phyloP scores from a whole-genome alignment of 2,329 filamentous ascomycete genomes.

The Cordyceps tenuipes region DNA sequence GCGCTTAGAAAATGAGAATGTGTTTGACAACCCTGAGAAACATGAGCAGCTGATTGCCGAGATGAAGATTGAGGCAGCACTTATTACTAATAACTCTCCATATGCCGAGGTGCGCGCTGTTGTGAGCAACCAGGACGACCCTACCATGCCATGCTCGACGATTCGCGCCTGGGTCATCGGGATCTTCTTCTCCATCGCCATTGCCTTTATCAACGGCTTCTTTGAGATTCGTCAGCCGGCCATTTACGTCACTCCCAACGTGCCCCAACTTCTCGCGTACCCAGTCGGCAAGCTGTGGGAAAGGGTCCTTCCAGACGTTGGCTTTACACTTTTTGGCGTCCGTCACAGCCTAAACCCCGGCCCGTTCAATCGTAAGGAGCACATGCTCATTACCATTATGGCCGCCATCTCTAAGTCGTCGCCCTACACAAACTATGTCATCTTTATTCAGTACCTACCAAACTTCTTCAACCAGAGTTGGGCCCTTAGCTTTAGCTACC shows the following conservation, averaged over 20 bases:
- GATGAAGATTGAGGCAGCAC: slow-evolving; percentile 25
- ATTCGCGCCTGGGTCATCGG: slow-evolving; percentile 28
- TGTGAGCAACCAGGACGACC: slow-evolving; percentile 30
- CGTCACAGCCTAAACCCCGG: slow-evolving; percentile 43
- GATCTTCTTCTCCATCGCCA: slow-evolving; percentile 22
- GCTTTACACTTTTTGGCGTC: slow-evolving; percentile 32
- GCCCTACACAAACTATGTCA: slow-evolving; percentile 40
- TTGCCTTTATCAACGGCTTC: slow-evolving; percentile 27
- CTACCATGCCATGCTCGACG: slow-evolving; percentile 26
- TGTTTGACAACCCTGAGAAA: slow-evolving; percentile 32
- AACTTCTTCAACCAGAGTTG: slow-evolving; percentile 34
- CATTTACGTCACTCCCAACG: slow-evolving; percentile 27
- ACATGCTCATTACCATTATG: slow-evolving; percentile 51
- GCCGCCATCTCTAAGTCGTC: slow-evolving; percentile 41
- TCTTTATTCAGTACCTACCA: slow-evolving; percentile 35
- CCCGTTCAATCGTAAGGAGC: slow-evolving; percentile 49
- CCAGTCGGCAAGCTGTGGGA: slow-evolving; percentile 26
- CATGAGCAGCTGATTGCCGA: slow-evolving; percentile 25
- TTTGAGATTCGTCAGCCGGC: slow-evolving; percentile 29
- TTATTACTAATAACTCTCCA: slow-evolving; percentile 23
- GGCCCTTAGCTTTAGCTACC: slow-evolving; percentile 35
- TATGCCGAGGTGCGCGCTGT: slow-evolving; percentile 30
- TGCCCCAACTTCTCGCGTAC: slow-evolving; percentile 29
- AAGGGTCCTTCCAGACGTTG: slow-evolving; percentile 35
- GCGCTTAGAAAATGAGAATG: slow-evolving; percentile 15